These are phyloP conservation scores for Microdochium trichocladiopsis DNA, from an alignment of 2,329 filamentous ascomycete genomes.

Conservation along the genomic window DNA sequence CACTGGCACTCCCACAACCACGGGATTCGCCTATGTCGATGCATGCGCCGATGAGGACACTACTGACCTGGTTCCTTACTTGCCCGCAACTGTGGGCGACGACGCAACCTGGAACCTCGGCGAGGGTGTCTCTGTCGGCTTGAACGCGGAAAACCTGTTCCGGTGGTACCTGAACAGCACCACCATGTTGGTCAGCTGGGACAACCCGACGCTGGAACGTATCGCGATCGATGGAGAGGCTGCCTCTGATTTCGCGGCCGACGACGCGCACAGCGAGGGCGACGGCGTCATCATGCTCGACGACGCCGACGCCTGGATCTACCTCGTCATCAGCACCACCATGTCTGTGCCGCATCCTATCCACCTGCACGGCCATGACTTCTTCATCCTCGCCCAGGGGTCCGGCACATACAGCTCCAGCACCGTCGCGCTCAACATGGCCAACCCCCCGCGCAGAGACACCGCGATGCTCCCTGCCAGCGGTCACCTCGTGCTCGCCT, in stretches of 20 bases:
- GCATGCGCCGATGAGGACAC: constrained; percentile 27
- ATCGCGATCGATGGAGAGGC: constrained; percentile 13
- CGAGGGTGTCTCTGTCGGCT: constrained; percentile 16
- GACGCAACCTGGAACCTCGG: constrained; percentile 16
- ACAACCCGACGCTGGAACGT: constrained; percentile 32
- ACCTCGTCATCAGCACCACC: constrained; percentile 21
- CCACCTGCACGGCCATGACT: constrained; percentile 37
- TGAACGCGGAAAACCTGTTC: constrained; percentile 24
- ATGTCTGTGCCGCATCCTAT: constrained; percentile 28
- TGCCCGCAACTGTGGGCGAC: constrained; percentile 22
- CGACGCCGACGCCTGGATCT: constrained; percentile 21
- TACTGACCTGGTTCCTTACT: constrained; percentile 22
- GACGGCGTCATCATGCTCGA: constrained; percentile 21
- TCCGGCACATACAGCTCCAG: constrained; percentile 17
- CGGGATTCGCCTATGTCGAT: constrained; percentile 8
- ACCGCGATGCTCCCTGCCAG: constrained; percentile 32
- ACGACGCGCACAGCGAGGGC: constrained; percentile 1
- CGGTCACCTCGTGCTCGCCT: constrained; percentile 42
- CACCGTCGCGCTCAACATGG: constrained; percentile 19
- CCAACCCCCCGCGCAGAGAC: constrained; percentile 42
- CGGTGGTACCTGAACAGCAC: constrained; percentile 42
- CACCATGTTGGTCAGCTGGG: constrained; percentile 37
- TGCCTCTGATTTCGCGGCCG: constrained; percentile 10
- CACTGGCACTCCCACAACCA: constrained; percentile 9
- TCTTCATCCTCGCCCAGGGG: constrained; percentile 25